Evolutionary conservation across 2,329 filamentous ascomycete species (phyloP), one percentile per base, ranked within the genome.

Genomic region (Metarhizium robertsii): DNA sequence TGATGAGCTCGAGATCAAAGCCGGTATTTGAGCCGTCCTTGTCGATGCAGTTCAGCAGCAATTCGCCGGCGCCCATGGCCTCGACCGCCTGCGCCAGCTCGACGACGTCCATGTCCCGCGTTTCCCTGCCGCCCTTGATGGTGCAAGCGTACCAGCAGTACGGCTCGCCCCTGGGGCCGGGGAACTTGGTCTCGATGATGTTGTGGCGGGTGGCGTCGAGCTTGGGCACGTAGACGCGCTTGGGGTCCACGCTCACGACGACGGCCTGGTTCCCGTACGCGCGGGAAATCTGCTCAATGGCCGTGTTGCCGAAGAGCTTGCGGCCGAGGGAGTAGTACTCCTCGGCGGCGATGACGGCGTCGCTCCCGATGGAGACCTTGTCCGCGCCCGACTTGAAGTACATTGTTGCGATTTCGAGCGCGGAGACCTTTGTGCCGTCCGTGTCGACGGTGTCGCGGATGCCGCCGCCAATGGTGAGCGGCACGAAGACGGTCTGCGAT

Each of bases 101-200:
- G 14, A 92, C 83, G 16, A 96, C 94, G 68, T 97, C 92, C 61
- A 97, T 79, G 69, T 97, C 91, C 58, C 92, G 83, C n/a, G 88
- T 92, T 74, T 97, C 92, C 58, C 94, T 85, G 6, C 94, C 94
- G 50, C 94, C 94, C 74, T 92, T 95, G 75, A 95, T 90, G 6
- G 94, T 99, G 74, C 94, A 97, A 56, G 94, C 92, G 70, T 96
- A 99, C 92, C 92, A 99, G 75, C 90, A 96, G 71, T 84, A 87
- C 53, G 77, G 75, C 71, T 96, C 89, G 32, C 91, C 91, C 47
- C 81, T 79, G 25, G 88, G 85, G 8, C 92, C 90, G 0, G 83
- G 84, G 58, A 76, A 80, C 0, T 73, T 68, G 0, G 92, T 96
- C 65, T 79, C 75, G 66, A 96, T 75, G 14, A 86, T 89, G 70